A percentile compares a stretch with the other conserved stretches of the same genome.
Conservation (phyloP, 148 eudicot species). For the Nepenthes gracilis region DNA sequence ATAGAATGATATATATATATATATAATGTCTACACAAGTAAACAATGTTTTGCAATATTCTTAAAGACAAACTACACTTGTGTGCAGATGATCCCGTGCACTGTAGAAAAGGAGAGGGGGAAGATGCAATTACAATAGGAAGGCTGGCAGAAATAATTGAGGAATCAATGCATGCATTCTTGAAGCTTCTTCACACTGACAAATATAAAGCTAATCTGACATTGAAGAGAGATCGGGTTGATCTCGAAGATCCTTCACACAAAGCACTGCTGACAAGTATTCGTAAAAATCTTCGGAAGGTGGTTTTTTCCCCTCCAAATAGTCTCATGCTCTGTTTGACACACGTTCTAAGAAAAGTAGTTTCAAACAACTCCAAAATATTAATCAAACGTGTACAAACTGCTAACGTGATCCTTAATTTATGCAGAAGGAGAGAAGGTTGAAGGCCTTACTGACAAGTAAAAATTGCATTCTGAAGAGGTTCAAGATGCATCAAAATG, state of each 20-base stretch:
- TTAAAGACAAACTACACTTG: not conserved
- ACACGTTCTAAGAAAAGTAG: too few relatives aligned
- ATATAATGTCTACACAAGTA: not conserved
- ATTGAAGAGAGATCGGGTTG: conserved; percentile 15
- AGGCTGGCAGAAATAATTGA: not conserved
- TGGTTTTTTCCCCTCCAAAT: conserved; percentile 5
- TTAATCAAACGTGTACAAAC: too few relatives aligned
- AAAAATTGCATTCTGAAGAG: conserved; percentile 73
- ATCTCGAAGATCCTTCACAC: conserved; percentile 36
- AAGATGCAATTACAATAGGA: not conserved
- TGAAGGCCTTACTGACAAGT: conserved; percentile 56
- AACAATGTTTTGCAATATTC: not conserved
- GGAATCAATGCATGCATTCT: not conserved
- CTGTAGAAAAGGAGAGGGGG: not conserved
- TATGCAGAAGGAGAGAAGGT: conserved; percentile 79
- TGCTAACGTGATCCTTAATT: not conserved
- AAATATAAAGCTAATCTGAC: too few relatives aligned
- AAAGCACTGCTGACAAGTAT: conserved; percentile 33
- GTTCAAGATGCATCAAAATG: conserved; percentile 52
- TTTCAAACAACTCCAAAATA: too few relatives aligned
- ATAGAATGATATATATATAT: too few relatives aligned
- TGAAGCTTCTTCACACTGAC: not conserved
- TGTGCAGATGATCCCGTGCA: not conserved
- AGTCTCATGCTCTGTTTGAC: too few relatives aligned
- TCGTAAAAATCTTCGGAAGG: conserved; percentile 56